Percentiles rank a stretch among this genome's conserved stretches.
These are phyloP conservation scores for Periconia digitata DNA, from an alignment of 2,329 filamentous ascomycete species.

Conservation along the genomic window DNA sequence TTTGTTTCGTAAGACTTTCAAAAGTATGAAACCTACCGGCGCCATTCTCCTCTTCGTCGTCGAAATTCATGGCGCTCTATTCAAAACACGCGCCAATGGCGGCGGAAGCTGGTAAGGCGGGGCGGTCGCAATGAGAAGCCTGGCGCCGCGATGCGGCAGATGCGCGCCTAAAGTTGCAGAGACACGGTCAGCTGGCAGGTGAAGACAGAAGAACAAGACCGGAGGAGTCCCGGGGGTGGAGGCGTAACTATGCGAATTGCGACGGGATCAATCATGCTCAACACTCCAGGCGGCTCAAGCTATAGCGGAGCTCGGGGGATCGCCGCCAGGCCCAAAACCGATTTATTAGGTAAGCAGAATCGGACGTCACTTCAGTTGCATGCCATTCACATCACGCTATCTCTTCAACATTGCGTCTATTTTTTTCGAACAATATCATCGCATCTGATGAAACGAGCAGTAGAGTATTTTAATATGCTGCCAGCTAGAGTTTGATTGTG, in stretches of 20 bases:
- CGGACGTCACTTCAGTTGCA: too few species aligned
- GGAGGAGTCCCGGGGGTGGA: not conserved
- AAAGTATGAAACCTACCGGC: constrained; percentile 26
- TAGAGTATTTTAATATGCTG: too few species aligned
- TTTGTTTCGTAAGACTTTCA: not conserved
- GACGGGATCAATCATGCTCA: not conserved
- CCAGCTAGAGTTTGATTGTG: too few species aligned
- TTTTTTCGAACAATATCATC: too few species aligned
- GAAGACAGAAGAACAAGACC: not conserved
- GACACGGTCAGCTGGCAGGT: not conserved
- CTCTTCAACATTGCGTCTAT: too few species aligned
- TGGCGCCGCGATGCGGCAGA: not conserved
- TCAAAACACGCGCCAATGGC: not conserved
- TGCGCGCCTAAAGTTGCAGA: not conserved
- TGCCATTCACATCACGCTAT: too few species aligned
- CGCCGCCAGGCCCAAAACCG: too few species aligned
- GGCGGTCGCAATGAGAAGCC: not conserved
- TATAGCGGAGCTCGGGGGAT: not conserved
- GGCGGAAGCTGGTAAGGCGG: not conserved
- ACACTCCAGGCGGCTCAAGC: not conserved
- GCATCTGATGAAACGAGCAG: too few species aligned
- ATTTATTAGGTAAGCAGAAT: too few species aligned
- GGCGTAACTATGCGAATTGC: not conserved
- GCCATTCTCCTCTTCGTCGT: constrained; percentile 50
- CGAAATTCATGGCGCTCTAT: constrained; percentile 44